Evolutionary conservation across 495 filamentous ascomycete genomes (phyloP), one percentile per base, ranked within the genome.

Genomic region (Podospora didyma): DNA sequence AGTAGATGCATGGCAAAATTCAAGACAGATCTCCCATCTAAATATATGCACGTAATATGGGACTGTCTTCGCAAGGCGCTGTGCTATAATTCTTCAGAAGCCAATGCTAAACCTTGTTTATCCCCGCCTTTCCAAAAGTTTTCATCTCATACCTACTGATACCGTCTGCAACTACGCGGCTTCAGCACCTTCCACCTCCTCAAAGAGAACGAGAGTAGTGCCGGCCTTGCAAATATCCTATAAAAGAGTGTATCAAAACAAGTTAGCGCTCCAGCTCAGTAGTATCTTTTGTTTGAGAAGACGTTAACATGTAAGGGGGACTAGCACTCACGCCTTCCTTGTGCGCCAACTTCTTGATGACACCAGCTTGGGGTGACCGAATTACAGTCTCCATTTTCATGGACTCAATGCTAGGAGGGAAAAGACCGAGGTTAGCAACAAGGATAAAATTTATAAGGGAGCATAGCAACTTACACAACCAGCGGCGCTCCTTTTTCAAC

Each of bases 341-440:
- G 73, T 97, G 92, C 41, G 93, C 90, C 46, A 98, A 75, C 71
- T 82, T 89, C 55, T 85, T 83, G 56, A 98, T 82, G 9, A 85
- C 80, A 7, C 91, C 94, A 59, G 86, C 85, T 47, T 91, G 85
- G 11, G 94, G 94, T 60, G 89, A 92, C 57, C 94, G 80, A 56
- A 98, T 96, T 34, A 96, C 91, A 31, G 91, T 98, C 74, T 98
- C 94, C 94, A 98, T 98, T 81, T 98, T 98, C 94, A 98, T 98
- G 54, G 93, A 97, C 73, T 98, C 94, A 66, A 98, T 96, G 1
- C 80, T 79, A 46, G 9, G 17, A 41, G 7, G 21, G 31, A 51
- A 9, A 7, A 51, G 26, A n/a, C n/a, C n/a, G n/a, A 53, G 37
- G 35, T 65, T 49, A 72, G 67, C 44, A 56, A 12, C 17, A 16